These are phyloP conservation scores for Calophaca sinica DNA, from an alignment of 306 rosid genomes.

Conservation along the genomic window DNA sequence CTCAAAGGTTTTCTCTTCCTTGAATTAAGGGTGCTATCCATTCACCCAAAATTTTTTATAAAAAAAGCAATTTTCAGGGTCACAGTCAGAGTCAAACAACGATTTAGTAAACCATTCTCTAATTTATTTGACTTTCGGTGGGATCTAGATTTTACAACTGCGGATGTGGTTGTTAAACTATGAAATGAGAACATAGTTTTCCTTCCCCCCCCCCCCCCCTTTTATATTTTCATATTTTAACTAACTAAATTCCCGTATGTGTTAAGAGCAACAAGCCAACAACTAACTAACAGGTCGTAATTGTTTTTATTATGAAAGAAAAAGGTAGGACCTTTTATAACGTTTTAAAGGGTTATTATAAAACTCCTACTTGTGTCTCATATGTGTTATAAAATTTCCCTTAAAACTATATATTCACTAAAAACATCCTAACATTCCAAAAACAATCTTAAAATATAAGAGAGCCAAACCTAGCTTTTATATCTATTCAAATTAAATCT, in stretches of 20 bases:
- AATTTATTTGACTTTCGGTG: conserved; percentile 7
- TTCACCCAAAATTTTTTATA: too few species aligned
- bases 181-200: neutral
- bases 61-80: too few species aligned
- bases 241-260: neutral
- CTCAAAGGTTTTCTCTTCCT: too few species aligned
- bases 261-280: neutral
- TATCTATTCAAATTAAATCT: neutral
- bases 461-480: neutral
- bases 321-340: neutral
- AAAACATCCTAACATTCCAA: conserved; percentile 20
- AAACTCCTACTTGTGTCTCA: neutral
- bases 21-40: too few species aligned
- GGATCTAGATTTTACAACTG: neutral
- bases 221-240: neutral
- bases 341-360: neutral
- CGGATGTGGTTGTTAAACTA: conserved; percentile 8
- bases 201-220: neutral
- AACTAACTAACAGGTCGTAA: neutral
- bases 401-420: conserved; percentile 10
- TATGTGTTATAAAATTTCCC: neutral
- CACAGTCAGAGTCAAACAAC: neutral
- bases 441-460: neutral
- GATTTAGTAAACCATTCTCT: neutral
- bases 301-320: neutral